Percentiles rank a stretch among this genome's conserved stretches.
These are phyloP conservation scores for Aureobasidium leucospermi DNA, from an alignment of 2,329 filamentous ascomycete species.

Conservation along the genomic window DNA sequence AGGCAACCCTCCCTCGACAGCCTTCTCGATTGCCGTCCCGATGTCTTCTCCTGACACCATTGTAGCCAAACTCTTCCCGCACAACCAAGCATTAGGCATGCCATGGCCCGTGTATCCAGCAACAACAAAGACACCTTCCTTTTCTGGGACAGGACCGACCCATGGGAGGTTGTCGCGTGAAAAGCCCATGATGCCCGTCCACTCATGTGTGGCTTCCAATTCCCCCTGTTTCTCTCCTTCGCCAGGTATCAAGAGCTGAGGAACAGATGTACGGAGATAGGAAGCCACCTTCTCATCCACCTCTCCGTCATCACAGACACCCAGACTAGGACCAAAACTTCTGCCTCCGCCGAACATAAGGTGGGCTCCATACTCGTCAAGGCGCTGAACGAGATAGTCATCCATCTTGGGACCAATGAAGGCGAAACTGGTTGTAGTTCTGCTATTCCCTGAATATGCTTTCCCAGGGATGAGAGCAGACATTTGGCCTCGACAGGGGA, in stretches of 20 bases:
- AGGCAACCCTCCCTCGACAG: constrained; percentile 21
- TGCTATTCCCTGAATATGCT: constrained; percentile 20
- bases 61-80: constrained; percentile 55
- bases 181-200: constrained; percentile 78
- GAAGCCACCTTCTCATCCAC: constrained; percentile 50
- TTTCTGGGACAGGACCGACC: constrained; percentile 59
- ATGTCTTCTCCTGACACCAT: constrained; percentile 44
- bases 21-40: constrained; percentile 15
- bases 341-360: constrained; percentile 68
- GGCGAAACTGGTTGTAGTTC: constrained; percentile 55
- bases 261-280: constrained; percentile 46
- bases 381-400: constrained; percentile 68
- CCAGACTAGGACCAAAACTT: constrained; percentile 47
- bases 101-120: constrained; percentile 54
- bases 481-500: constrained; percentile 71
- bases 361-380: constrained; percentile 39
- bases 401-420: constrained; percentile 56
- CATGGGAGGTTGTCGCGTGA: constrained; percentile 60
- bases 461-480: constrained; percentile 55
- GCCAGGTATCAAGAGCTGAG: constrained; percentile 27
- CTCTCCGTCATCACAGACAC: constrained; percentile 52
- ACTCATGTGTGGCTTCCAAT: constrained; percentile 45
- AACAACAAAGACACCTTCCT: constrained; percentile 24
- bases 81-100: constrained; percentile 66
- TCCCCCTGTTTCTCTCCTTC: constrained; percentile 23